These are phyloP conservation scores for Cercospora sojina DNA, from an alignment of 2,329 filamentous ascomycete genomes.

Conservation along the genomic window DNA sequence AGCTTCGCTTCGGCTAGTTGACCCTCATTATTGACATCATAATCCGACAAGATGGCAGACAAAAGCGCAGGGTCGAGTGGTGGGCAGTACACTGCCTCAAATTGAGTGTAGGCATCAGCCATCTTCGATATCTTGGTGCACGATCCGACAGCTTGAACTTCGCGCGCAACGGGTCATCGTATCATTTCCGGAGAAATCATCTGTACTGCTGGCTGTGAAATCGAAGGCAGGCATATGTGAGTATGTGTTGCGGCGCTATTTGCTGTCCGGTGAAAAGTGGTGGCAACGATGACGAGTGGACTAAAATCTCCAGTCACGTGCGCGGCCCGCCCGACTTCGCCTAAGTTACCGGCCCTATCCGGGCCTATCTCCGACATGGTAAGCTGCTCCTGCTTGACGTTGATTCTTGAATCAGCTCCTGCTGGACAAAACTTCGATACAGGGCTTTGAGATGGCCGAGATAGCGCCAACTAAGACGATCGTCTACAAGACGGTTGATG, in stretches of 20 bases:
- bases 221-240: background rate
- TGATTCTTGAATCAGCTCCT: background rate
- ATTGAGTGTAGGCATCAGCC: slow-evolving; percentile 28
- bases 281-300: background rate
- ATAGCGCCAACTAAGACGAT: slow-evolving; percentile 23
- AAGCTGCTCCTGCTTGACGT: background rate
- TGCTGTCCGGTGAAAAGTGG: background rate
- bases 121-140: slow-evolving; percentile 25
- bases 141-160: background rate
- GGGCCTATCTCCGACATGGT: background rate
- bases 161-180: slow-evolving; percentile 6
- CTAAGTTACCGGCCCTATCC: too few species aligned
- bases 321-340: background rate
- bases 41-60: slow-evolving; percentile 72
- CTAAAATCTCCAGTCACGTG: background rate
- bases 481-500: slow-evolving; percentile 29
- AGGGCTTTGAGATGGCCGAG: slow-evolving; percentile 17
- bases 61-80: slow-evolving; percentile 76
- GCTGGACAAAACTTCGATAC: background rate
- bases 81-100: slow-evolving; percentile 68
- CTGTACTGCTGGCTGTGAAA: background rate
- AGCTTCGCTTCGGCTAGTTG: slow-evolving; percentile 56
- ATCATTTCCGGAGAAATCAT: background rate
- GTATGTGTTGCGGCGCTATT: background rate
- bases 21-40: slow-evolving; percentile 57